Conservation (phyloP, 2,329 filamentous ascomycete genomes). For the Simplicillium aogashimaense region DNA sequence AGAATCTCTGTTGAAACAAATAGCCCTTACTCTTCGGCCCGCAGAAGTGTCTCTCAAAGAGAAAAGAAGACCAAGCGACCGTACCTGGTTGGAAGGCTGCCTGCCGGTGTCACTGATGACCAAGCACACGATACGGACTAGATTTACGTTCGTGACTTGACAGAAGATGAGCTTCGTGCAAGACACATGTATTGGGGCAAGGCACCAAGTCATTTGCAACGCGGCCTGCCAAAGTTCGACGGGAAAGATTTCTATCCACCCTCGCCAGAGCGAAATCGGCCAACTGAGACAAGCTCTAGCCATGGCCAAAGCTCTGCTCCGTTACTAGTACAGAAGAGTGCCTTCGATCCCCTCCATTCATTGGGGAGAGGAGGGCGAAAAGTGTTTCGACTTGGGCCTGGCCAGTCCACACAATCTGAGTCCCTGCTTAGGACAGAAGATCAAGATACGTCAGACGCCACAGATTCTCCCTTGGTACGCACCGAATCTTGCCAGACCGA, state of each 20-base stretch:
- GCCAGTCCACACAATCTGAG: constrained; percentile 23
- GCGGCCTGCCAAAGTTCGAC: constrained; percentile 52
- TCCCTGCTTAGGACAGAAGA: constrained; percentile 14
- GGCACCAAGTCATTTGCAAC: constrained; percentile 36
- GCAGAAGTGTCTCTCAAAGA: no score
- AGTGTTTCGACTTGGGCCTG: constrained; percentile 13
- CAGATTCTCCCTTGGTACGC: constrained; percentile 11
- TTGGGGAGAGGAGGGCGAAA: constrained; percentile 9
- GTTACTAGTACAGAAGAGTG: constrained; percentile 1
- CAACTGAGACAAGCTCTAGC: constrained; percentile 1
- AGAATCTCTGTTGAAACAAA: no score
- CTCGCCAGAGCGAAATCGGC: constrained; percentile 35
- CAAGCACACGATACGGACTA: constrained; percentile 36
- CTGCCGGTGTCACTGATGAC: constrained; percentile 30
- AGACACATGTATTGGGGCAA: constrained; percentile 53
- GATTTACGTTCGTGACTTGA: constrained; percentile 46
- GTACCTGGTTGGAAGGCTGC: constrained; percentile 46
- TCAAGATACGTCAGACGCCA: constrained; percentile 9
- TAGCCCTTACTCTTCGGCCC: no score
- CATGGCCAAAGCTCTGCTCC: neutral
- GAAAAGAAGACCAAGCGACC: constrained; percentile 20
- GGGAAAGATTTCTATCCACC: constrained; percentile 54
- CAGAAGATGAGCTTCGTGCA: constrained; percentile 47
- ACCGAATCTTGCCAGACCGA: constrained; percentile 13
- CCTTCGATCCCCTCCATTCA: constrained; percentile 13